Evolutionary conservation across 192 early-diverging fungal species (phyloP), one percentile per base, ranked within the genome.

Genomic region (Coemansia sp.): DNA sequence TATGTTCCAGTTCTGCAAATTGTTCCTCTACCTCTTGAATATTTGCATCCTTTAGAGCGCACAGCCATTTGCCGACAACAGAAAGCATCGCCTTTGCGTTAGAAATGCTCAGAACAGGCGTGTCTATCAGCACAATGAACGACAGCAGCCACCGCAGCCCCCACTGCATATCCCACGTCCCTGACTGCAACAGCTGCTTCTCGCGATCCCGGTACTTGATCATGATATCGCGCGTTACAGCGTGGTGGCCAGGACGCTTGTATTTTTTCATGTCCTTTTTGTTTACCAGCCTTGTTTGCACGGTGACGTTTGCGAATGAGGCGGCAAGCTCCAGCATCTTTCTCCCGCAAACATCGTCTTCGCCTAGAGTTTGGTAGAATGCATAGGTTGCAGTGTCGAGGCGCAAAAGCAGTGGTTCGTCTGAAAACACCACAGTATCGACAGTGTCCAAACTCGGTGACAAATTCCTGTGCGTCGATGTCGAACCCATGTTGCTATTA

Each of bases 121-220:
- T 41, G 9, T 80, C 77, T 10, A 74, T 38, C 62, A 80, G 58
- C 10, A 69, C 56, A 2, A 74, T 54, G 33, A 50, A 80, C 25
- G 77, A 80, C 13, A 80, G 49, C 52, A 80, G 69, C 77, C 72
- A 80, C 33, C 58, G 67, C 11, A 80, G 52, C 11, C 77, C 77
- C 77, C 77, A 80, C 23, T 40, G 49, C 34, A 67, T 61, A 36
- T 80, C 77, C 38, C 74, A 70, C 13, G 77, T 69, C 3, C 72
- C 77, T 13, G 59, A 59, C 54, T 68, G 50, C 8, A 59, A 23
- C 33, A 80, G 42, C 59, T 66, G 61, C 17, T 71, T 63, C 32
- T 80, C 65, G 25, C 62, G 65, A 20, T 53, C 36, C 20, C 34
- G 57, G 69, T 80, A 80, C 48, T 71, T 80, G 41, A 65, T 42